phyloP scores from a whole-genome alignment of 768 basidiomycete genomes.

The Lactarius pseudohatsudake region DNA sequence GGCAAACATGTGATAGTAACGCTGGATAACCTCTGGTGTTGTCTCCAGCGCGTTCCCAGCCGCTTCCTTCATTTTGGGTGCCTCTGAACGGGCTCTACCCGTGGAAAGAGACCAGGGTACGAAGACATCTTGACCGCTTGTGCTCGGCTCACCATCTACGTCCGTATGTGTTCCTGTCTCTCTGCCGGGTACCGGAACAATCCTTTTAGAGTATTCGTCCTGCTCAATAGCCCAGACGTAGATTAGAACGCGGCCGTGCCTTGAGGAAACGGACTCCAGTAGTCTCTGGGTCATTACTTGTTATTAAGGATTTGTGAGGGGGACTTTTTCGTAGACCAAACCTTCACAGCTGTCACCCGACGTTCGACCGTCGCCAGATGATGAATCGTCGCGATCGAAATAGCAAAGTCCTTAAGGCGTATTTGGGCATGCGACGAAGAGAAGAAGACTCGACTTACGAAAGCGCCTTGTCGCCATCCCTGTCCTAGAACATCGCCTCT shows the following conservation, averaged over 20 bases:
- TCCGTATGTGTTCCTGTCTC: conserved; percentile 30
- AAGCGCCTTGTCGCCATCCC: conserved; percentile 74
- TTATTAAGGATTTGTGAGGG: not conserved
- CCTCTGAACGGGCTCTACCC: conserved; percentile 34
- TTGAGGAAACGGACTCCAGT: conserved; percentile 60
- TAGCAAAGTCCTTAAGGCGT: conserved; percentile 80
- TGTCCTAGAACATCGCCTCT: conserved; percentile 73
- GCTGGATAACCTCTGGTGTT: conserved; percentile 58
- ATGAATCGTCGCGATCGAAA: conserved; percentile 97
- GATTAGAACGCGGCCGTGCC: conserved; percentile 77
- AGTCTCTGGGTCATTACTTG: conserved; percentile 48
- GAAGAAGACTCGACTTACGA: conserved; percentile 56
- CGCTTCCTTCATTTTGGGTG: conserved; percentile 27
- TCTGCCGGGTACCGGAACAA: conserved; percentile 43
- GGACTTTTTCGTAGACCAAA: conserved; percentile 34
- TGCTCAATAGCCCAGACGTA: conserved; percentile 99
- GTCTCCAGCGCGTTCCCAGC: conserved; percentile 23
- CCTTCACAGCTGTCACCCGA: conserved; percentile 72
- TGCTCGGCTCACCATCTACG: conserved; percentile 14
- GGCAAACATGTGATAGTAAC: conserved; percentile 97
- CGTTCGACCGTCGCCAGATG: conserved; percentile 84
- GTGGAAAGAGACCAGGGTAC: conserved; percentile 80
- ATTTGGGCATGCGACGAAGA: not conserved
- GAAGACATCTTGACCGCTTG: conserved; percentile 72
- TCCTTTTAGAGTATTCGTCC: conserved; percentile 77